Evolutionary conservation across 2,329 filamentous ascomycete genomes (phyloP).

Genomic region (Myriangium duriaei): DNA sequence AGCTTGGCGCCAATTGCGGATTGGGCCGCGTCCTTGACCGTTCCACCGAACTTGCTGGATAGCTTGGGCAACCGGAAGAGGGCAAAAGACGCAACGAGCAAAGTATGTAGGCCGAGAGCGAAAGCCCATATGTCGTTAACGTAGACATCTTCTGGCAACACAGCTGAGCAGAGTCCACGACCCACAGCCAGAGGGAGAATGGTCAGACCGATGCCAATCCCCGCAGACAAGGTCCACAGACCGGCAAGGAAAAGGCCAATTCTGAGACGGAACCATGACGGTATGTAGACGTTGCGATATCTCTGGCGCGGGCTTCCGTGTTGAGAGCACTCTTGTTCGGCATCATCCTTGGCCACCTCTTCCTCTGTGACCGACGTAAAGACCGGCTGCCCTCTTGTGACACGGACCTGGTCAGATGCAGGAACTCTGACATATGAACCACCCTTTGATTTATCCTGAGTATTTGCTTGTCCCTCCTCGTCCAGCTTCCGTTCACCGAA

Average conservation of each 20-base stretch:
- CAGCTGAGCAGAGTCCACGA: slow-evolving; percentile 58
- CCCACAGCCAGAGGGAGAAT: slow-evolving; percentile 80
- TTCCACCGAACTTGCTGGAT: slow-evolving; percentile 10
- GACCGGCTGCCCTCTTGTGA: slow-evolving; percentile 69
- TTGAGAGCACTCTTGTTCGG: slow-evolving; percentile 12
- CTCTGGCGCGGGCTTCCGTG: slow-evolving; percentile 31
- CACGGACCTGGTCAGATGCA: slow-evolving; percentile 86
- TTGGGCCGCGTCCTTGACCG: slow-evolving; percentile 13
- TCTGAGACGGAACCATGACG: slow-evolving; percentile 68
- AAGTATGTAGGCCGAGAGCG: slow-evolving; percentile 72
- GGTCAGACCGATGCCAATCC: slow-evolving; percentile 73
- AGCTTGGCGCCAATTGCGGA: slow-evolving; percentile 12
- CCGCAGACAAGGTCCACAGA: slow-evolving; percentile 87
- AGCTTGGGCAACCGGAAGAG: slow-evolving; percentile 9
- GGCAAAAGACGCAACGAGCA: slow-evolving; percentile 56
- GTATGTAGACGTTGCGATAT: slow-evolving; percentile 52
- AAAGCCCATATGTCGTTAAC: slow-evolving; percentile 97
- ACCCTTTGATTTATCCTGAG: slow-evolving; percentile 36
- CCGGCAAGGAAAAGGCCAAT: slow-evolving; percentile 76
- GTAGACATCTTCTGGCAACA: slow-evolving; percentile 58
- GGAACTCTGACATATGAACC: slow-evolving; percentile 85
- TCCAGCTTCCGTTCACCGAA: slow-evolving; percentile 73
- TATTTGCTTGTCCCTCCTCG: slow-evolving; percentile 58
- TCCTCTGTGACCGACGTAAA: slow-evolving; percentile 65
- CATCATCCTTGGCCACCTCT: slow-evolving; percentile 32